Conservation (phyloP, 2,329 filamentous ascomycete species). For the Aspergillus novoparasiticus region DNA sequence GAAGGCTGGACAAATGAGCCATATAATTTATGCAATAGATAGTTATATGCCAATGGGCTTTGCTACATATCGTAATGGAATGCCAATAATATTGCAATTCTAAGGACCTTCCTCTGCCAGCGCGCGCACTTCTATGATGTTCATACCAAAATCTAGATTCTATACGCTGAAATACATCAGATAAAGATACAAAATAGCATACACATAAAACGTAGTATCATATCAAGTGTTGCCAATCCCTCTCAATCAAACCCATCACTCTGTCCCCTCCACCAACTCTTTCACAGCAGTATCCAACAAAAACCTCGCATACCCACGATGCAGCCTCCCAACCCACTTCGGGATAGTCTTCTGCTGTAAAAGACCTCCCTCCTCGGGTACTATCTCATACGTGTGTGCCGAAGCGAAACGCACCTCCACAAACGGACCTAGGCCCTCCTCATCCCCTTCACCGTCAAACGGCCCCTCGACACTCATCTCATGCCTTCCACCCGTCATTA, state of each 20-base stretch:
- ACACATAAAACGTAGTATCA: background rate
- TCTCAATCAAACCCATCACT: background rate
- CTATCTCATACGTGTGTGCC: slow-evolving; percentile 32
- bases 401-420: slow-evolving; percentile 32
- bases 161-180: background rate
- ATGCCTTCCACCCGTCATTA: slow-evolving; percentile 29
- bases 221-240: too few relatives aligned
- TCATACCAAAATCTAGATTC: background rate
- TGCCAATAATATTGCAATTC: background rate
- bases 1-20: background rate
- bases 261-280: slow-evolving; percentile 6
- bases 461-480: slow-evolving; percentile 31
- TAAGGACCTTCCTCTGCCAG: background rate
- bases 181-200: background rate
- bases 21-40: background rate
- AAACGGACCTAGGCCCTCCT: slow-evolving; percentile 3
- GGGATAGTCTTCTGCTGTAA: slow-evolving; percentile 28
- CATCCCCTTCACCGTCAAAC: slow-evolving; percentile 17
- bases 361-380: slow-evolving; percentile 21
- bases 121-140: background rate
- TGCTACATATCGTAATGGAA: background rate
- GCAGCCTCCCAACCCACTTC: slow-evolving; percentile 24
- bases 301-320: slow-evolving; percentile 30
- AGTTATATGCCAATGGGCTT: fast-evolving
- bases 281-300: slow-evolving; percentile 27